Base-by-base conservation (phyloP, 2,329 filamentous ascomycete species). In the Fusarium graminum region DNA sequence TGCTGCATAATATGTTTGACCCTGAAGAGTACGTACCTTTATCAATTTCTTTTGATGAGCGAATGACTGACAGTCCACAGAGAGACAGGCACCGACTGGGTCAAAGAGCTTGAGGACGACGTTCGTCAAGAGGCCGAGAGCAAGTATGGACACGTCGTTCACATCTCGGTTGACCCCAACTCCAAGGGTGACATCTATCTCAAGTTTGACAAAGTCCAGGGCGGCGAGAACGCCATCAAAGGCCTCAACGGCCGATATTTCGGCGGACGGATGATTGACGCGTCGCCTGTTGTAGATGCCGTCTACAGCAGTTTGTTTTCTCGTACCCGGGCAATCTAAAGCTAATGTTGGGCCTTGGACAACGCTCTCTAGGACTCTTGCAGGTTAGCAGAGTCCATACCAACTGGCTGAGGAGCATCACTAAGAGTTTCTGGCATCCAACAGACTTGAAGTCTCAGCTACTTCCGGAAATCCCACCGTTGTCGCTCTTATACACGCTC, bases 301-400 rank as follows among this genome's bases (percentile, higher is more conserved):
- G 93, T 99, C 82, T 99, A 98, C 88, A 95, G 92, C 88, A 96
- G 92, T 86, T 88, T 97, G 81, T 97, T 95, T 84, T 92, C 91
- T 80, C 90, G 92, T 78, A 92, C 91, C 73, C 91, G 91, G 80
- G 91, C 91, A 79, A 92, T 93, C 74, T 94, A 85, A 83, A 82
- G 82, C 84, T 87, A 86, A 86, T 85, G 69, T 76, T 62, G 80
- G 80, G 80, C 78, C 77, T 77, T 76, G 77, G 74, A 78, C 68
- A 58, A 70, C 72, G 74, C 72, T 70, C 79, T 85, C 75, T 86
- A 86, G 84, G 83, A 83, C 79, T 71, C 71, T 72, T 69, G 66
- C 71, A 79, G 77, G 77, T 79, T 73, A 74, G 77, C 74, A 72
- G 71, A 68, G 69, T 72, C 52, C 67, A 59, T 58, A 52, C 52